Evolutionary conservation across 2,329 filamentous ascomycete species (phyloP).

Genomic region (Trichoderma simmonsii): DNA sequence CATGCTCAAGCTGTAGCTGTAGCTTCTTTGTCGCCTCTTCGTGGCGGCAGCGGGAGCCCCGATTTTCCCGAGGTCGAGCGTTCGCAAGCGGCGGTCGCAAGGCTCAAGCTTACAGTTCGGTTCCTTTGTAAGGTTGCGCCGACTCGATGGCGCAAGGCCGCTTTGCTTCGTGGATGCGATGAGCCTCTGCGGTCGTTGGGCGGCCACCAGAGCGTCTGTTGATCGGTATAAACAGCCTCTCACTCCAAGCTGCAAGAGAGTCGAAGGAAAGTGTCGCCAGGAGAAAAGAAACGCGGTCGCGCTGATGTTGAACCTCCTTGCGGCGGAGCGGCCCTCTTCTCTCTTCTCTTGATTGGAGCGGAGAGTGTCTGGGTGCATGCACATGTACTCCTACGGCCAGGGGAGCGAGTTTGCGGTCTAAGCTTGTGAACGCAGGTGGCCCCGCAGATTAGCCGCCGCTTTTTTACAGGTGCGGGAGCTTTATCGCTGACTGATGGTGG

Average conservation of each 20-base stretch:
- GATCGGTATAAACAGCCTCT: background rate
- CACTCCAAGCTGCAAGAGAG: background rate
- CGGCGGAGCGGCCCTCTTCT: slow-evolving; percentile 7
- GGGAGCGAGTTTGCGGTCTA: slow-evolving; percentile 17
- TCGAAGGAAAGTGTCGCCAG: background rate
- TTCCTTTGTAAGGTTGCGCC: background rate
- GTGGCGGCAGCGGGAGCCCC: background rate
- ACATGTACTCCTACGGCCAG: background rate
- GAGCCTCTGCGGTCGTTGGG: background rate
- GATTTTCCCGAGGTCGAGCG: slow-evolving; percentile 8
- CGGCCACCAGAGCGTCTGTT: background rate
- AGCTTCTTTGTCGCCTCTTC: background rate
- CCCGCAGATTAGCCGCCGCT: slow-evolving; percentile 17
- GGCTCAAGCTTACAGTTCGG: background rate
- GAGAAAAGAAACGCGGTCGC: slow-evolving; percentile 22
- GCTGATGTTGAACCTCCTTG: slow-evolving; percentile 20
- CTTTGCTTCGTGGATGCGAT: background rate
- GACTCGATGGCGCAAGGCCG: slow-evolving; percentile 7
- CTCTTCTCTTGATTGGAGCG: slow-evolving; percentile 19
- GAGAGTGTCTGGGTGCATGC: background rate
- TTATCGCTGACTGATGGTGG: background rate
- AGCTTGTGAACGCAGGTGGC: background rate
- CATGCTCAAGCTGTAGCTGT: slow-evolving; percentile 21
- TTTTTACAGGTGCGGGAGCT: background rate
- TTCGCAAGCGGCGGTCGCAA: slow-evolving; percentile 7